A percentile compares a stretch with the other conserved stretches of the same genome.
These are phyloP conservation scores for Saccharata proteae DNA, from an alignment of 2,329 filamentous ascomycete genomes.

Conservation along the genomic window DNA sequence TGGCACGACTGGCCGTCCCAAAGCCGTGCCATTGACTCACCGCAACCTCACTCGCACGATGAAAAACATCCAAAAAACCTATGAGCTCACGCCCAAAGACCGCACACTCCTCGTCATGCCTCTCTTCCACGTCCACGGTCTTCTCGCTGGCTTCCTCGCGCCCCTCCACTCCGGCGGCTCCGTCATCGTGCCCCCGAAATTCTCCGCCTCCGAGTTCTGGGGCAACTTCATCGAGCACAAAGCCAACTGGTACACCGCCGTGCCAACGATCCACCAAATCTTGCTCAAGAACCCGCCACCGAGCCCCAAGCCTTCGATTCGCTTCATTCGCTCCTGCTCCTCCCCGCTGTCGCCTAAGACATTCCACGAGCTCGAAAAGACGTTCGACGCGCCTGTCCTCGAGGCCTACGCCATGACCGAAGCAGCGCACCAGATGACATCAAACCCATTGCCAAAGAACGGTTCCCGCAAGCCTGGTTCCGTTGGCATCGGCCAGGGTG, in stretches of 20 bases:
- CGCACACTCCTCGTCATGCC: conserved; percentile 84
- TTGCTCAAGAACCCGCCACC: conserved; percentile 63
- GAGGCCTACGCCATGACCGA: conserved; percentile 93
- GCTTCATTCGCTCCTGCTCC: conserved; percentile 81
- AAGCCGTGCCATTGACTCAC: conserved; percentile 74
- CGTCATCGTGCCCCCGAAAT: conserved; percentile 64
- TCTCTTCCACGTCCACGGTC: conserved; percentile 81
- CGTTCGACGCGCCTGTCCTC: conserved; percentile 67
- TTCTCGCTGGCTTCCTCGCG: conserved; percentile 70
- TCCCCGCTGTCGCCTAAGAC: conserved; percentile 71
- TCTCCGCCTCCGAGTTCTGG: conserved; percentile 80
- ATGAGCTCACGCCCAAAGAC: conserved; percentile 57
- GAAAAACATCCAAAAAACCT: conserved; percentile 70
- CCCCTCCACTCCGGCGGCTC: conserved; percentile 66
- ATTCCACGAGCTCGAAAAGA: conserved; percentile 66
- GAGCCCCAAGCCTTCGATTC: conserved; percentile 56
- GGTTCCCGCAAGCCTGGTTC: conserved; percentile 67
- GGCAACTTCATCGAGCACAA: conserved; percentile 57
- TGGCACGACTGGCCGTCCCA: conserved; percentile 74
- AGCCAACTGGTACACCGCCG: conserved; percentile 86
- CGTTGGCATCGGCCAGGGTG: conserved; percentile 72
- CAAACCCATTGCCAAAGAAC: conserved; percentile 44
- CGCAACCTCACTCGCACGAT: conserved; percentile 71
- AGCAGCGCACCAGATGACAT: conserved; percentile 76
- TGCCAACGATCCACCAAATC: conserved; percentile 88